Evolutionary conservation across 2,329 filamentous ascomycete genomes (phyloP).

Genomic region (Fusarium marasasianum): DNA sequence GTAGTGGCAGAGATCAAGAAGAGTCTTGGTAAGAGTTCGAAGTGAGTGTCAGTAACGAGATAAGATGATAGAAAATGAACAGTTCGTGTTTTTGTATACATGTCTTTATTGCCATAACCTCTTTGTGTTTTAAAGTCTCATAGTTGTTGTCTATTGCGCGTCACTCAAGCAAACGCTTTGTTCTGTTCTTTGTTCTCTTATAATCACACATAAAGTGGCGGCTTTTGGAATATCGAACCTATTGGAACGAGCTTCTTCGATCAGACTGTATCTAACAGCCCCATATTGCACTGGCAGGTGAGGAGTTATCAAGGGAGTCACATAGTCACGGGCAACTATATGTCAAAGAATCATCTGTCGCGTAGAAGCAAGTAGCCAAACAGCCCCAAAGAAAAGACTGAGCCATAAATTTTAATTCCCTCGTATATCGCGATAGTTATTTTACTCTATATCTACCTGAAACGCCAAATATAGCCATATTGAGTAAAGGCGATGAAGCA

Average conservation of each 20-base stretch:
- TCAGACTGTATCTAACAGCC: fast-evolving
- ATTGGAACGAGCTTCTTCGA: no score
- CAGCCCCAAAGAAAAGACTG: neutral
- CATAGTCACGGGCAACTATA: neutral
- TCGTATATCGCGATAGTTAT: neutral
- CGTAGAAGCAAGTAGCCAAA: neutral
- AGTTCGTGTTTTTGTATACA: neutral
- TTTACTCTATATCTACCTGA: no score
- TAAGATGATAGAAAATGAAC: neutral
- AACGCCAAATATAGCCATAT: neutral
- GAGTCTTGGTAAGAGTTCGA: slow-evolving; percentile 16
- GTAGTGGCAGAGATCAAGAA: slow-evolving; percentile 41
- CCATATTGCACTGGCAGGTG: neutral
- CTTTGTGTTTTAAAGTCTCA: neutral
- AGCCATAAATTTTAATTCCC: no score
- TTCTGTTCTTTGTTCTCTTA: neutral
- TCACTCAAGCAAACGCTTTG: neutral
- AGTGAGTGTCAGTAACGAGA: neutral
- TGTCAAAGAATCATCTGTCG: neutral
- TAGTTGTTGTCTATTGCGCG: neutral
- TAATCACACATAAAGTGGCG: no score
- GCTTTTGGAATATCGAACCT: no score
- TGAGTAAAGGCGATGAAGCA: neutral
- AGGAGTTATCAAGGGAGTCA: no score
- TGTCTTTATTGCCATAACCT: neutral